Percentiles rank a stretch among this genome's conserved stretches.
Evolutionary conservation across 2,329 filamentous ascomycete genomes (phyloP).

Genomic region (Bimuria novae-zelandiae): DNA sequence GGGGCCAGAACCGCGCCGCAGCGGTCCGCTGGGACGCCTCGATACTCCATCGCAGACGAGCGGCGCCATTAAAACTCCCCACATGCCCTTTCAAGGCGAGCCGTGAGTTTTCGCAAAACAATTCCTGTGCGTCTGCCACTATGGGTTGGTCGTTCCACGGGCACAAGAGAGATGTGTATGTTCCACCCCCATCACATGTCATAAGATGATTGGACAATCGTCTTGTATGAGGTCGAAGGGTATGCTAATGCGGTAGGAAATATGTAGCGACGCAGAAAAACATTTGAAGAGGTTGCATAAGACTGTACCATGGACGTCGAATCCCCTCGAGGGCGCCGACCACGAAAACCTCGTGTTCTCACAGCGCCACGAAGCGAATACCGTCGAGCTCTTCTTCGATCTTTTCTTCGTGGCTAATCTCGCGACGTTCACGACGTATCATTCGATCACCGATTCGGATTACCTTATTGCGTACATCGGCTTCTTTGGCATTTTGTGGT

Average conservation of each 20-base stretch:
- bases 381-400: slow-evolving; percentile 46
- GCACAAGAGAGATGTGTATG: slow-evolving; percentile 34
- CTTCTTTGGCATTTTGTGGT: slow-evolving; percentile 47
- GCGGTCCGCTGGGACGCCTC: no score
- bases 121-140: no score
- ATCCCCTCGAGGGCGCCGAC: slow-evolving; percentile 43
- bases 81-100: no score
- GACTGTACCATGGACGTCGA: slow-evolving; percentile 40
- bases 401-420: slow-evolving; percentile 44
- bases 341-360: slow-evolving; percentile 42
- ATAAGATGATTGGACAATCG: background rate
- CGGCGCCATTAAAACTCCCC: no score
- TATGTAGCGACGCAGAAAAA: slow-evolving; percentile 42
- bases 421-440: slow-evolving; percentile 47
- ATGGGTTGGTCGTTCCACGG: slow-evolving; percentile 43
- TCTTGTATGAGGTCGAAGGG: no score
- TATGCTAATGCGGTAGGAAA: slow-evolving; percentile 14
- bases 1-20: no score
- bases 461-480: slow-evolving; percentile 45
- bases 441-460: slow-evolving; percentile 41
- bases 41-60: no score
- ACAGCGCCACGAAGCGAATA: slow-evolving; percentile 47
- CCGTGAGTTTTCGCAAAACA: no score
- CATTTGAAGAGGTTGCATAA: slow-evolving; percentile 42
- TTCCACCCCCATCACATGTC: background rate